Percentiles rank a stretch among this genome's conserved stretches.
Evolutionary conservation across 2,329 filamentous ascomycete species (phyloP).

Genomic region (Claviceps pazoutovae): DNA sequence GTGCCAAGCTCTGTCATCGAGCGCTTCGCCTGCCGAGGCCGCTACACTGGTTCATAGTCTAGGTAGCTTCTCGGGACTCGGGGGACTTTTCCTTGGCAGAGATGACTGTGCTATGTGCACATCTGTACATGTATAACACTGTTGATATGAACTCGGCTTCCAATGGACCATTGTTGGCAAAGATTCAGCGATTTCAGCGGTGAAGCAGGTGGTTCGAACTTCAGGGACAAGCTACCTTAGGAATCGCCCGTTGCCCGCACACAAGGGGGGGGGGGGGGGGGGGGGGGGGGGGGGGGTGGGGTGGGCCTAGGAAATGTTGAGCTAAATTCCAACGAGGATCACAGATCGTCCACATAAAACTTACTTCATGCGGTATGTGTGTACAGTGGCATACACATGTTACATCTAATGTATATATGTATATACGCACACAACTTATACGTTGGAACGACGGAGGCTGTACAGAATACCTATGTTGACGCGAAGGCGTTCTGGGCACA

Average conservation of each 20-base stretch:
- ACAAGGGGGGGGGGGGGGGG: background rate
- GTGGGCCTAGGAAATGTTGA: background rate
- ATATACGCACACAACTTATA: too few species aligned
- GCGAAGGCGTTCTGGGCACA: too few species aligned
- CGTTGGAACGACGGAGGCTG: too few species aligned
- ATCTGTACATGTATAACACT: too few species aligned
- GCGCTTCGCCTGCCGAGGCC: background rate
- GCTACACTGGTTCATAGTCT: background rate
- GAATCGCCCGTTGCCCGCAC: conserved; percentile 2
- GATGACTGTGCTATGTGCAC: too few species aligned
- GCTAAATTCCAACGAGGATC: background rate
- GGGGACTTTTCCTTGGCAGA: too few species aligned
- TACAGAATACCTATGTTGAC: too few species aligned
- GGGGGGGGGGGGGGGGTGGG: too few species aligned
- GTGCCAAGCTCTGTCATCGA: conserved; percentile 10
- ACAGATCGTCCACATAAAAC: background rate
- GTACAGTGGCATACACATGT: too few species aligned
- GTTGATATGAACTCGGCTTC: background rate
- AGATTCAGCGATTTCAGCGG: background rate
- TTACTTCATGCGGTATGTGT: too few species aligned
- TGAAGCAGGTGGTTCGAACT: background rate
- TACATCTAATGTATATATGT: too few species aligned
- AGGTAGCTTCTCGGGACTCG: too few species aligned
- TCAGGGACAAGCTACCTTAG: background rate
- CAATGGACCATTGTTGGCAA: background rate